A percentile compares a stretch with the other conserved stretches of the same genome.
These are phyloP conservation scores for Pichia paraexigua DNA, from an alignment of 805 yeast genomes.

Conservation along the genomic window DNA sequence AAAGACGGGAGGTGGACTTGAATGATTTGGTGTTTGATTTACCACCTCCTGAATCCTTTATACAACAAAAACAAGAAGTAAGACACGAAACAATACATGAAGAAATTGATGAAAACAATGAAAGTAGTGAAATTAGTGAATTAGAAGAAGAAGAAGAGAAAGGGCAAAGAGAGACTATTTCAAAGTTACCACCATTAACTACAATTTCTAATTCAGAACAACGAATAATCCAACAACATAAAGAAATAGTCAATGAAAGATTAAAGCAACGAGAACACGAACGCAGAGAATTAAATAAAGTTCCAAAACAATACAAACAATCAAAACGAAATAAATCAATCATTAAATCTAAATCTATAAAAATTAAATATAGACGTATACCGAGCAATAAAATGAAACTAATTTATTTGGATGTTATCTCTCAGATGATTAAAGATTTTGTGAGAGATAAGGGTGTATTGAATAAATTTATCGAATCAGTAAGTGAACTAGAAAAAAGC, in stretches of 20 bases:
- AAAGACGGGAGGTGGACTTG: slow-evolving; percentile 20
- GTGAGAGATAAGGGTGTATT: slow-evolving; percentile 14
- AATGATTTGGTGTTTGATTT: slow-evolving; percentile 20
- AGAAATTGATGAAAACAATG: neutral
- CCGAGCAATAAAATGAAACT: slow-evolving; percentile 24
- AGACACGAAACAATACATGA: neutral
- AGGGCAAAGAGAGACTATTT: too few species aligned
- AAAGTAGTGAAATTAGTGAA: neutral
- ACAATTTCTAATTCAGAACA: neutral
- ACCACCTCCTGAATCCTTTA: slow-evolving; percentile 7
- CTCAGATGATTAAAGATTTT: slow-evolving; percentile 25
- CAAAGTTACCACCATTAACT: neutral
- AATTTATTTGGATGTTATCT: slow-evolving; percentile 28
- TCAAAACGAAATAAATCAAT: neutral
- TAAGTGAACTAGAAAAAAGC: neutral
- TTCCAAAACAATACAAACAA: neutral
- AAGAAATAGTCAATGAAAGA: neutral
- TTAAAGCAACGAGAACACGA: neutral
- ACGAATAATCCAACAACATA: slow-evolving; percentile 1
- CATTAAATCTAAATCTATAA: slow-evolving; percentile 9
- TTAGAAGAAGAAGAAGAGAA: neutral
- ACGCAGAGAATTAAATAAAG: neutral
- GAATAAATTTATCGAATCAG: slow-evolving; percentile 6
- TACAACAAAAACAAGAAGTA: neutral
- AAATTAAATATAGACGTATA: slow-evolving; percentile 21